These are phyloP conservation scores for Ormosia emarginata DNA, from an alignment of 306 rosid genomes.

Conservation along the genomic window DNA sequence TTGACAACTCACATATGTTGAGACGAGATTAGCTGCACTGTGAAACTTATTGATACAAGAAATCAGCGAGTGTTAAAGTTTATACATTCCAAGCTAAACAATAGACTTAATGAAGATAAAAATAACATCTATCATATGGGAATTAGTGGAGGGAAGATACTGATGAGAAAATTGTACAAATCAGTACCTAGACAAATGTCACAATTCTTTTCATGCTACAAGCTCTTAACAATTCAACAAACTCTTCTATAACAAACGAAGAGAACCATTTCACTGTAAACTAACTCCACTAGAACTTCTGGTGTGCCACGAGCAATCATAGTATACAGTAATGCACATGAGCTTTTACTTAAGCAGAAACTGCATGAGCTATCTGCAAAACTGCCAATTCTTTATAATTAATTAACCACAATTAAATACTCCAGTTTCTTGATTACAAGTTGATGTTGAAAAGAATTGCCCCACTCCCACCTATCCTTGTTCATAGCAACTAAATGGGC, in stretches of 20 bases:
- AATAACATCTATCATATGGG: neutral
- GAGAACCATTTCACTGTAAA: neutral
- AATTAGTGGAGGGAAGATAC: neutral
- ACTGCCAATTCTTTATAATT: neutral
- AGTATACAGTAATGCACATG: neutral
- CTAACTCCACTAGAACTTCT: slow-evolving; percentile 7
- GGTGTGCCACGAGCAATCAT: neutral
- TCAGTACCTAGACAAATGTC: neutral
- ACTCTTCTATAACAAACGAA: neutral
- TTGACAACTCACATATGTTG: neutral
- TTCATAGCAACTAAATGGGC: neutral
- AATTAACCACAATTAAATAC: neutral
- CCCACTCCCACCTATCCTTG: neutral
- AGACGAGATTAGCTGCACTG: too few relatives aligned
- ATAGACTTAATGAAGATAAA: neutral
- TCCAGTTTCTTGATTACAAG: neutral
- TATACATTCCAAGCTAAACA: neutral
- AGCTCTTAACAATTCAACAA: slow-evolving; percentile 19
- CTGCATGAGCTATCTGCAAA: slow-evolving; percentile 15
- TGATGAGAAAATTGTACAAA: neutral
- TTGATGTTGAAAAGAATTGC: neutral
- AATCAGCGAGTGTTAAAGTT: neutral
- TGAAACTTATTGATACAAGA: too few relatives aligned
- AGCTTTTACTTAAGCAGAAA: neutral
- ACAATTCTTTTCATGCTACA: neutral